Conservation (phyloP, 2,329 filamentous ascomycete genomes). For the Metarhizium humberi region DNA sequence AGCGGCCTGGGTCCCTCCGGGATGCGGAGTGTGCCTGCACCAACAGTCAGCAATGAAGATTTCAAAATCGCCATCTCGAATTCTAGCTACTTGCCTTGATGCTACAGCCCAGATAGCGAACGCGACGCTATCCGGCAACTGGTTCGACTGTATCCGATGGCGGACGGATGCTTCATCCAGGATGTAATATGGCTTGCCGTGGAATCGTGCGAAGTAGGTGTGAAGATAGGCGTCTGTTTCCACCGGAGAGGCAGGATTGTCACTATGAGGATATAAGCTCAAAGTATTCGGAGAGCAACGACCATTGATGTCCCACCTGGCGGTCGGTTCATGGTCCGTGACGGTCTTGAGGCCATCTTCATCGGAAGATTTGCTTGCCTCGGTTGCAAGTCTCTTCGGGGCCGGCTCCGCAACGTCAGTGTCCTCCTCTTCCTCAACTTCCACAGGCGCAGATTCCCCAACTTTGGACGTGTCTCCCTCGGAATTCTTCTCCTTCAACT, state of each 20-base stretch:
- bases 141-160: slow-evolving; percentile 60
- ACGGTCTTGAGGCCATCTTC: background rate
- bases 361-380: slow-evolving; percentile 19
- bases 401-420: slow-evolving; percentile 23
- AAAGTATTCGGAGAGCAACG: background rate
- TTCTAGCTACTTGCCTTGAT: slow-evolving; percentile 40
- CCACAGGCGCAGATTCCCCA: background rate
- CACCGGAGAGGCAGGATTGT: slow-evolving; percentile 34
- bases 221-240: slow-evolving; percentile 59
- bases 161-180: slow-evolving; percentile 68
- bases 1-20: slow-evolving; percentile 57
- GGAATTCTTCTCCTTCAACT: slow-evolving; percentile 59
- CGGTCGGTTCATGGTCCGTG: background rate
- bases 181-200: slow-evolving; percentile 75
- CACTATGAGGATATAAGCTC: slow-evolving; percentile 21
- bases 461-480: slow-evolving; percentile 11
- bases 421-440: background rate
- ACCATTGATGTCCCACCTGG: background rate
- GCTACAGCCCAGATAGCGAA: slow-evolving; percentile 53
- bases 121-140: slow-evolving; percentile 47
- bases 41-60: background rate
- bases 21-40: slow-evolving; percentile 55
- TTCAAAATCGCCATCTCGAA: background rate
- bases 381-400: slow-evolving; percentile 29
- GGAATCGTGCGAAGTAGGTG: slow-evolving; percentile 69